Evolutionary conservation across 495 filamentous ascomycete species (phyloP), one percentile per base, ranked within the genome.

Genomic region (Hypoxylon subgilvum): DNA sequence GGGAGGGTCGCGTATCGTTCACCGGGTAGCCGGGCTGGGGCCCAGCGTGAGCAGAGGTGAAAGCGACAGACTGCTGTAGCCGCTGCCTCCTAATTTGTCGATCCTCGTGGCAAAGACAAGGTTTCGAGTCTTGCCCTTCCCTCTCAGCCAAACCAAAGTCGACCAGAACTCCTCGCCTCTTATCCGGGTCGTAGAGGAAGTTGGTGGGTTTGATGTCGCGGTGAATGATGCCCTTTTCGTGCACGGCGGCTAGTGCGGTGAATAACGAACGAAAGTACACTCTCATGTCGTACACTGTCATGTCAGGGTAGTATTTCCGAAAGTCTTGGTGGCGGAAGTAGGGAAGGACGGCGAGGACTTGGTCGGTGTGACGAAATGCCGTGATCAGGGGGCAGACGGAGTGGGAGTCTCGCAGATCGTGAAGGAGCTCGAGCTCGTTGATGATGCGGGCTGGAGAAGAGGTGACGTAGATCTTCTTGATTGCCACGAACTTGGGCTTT

Each of bases 201-300:
- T 99, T 99, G 9, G 94, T 99, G n/a, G 94, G 94, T 71, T 99
- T 99, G 70, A 99, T 97, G 71, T 99, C 94, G 47, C 94, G 87
- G 69, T 99, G 94, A 13, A 99, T 79, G 50, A 99, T 97, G 14
- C 82, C 77, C 65, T 87, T 84, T 28, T 79, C 77, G 71, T 99
- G 94, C 7, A 97, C 91, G 16, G 88, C 87, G 12, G 81, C 77
- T 4, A 99, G 79, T 0, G 95, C 94, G 4, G 84, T 85, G 69
- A 99, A 92, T 6, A 99, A 81, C 4, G 89, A 95, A 13, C 84
- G 83, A 62, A 99, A 89, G 71, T 97, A 99, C 67, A 91, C 79
- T 44, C 85, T 82, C 74, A 96, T 94, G 57, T 97, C 92, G 18
- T 80, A 74, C 16, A 93, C 81, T 41, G 84, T 88, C 80, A 99